Base-by-base conservation (phyloP, 768 basidiomycete genomes). In the Suillus hirtellus region DNA sequence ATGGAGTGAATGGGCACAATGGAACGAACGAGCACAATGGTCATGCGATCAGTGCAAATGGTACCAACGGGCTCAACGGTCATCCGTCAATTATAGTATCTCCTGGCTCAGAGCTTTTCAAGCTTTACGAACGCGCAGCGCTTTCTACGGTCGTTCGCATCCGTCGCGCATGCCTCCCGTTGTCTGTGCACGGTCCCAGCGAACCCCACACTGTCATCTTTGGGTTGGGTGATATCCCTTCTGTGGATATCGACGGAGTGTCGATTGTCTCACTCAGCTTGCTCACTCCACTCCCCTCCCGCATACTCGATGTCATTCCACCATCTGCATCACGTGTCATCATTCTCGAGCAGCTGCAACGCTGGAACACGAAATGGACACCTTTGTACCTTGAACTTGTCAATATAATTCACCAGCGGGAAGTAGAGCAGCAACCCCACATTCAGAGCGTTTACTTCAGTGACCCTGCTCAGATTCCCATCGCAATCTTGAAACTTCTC, bases 321-420 rank as follows among this genome's bases (percentile, higher is more conserved):
- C 65, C 78, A 1, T 86, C 87, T 2, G 84, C 82, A 35, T 83
- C 81, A 17, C 87, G 85, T 24, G 83, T 96, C 60, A 78, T 96
- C 63, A 88, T 96, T 19, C 82, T 96, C 12, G 95, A 96, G 71
- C 93, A 95, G 73, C 78, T 90, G 8, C 82, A 82, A 69, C 81
- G 78, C 66, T 92, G 90, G 84, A 82, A 84, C n/a, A 87, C 86
- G 44, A 92, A 92, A 74, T 96, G 92, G 90, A 89, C 91, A 1
- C 91, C 93, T 0, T 76, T 96, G 4, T 96, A 90, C 74, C 84
- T 97, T 59, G 94, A 96, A 40, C 79, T 95, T 31, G 82, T 92
- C 54, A 82, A 82, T 61, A 88, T 89, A 15, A 75, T 95, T 40
- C 93, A 94, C 66, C 79, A 84, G 50, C 81, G 81, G 53, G 80